Evolutionary conservation across 2,329 filamentous ascomycete genomes (phyloP).

Genomic region (Arachnopeziza araneosa): DNA sequence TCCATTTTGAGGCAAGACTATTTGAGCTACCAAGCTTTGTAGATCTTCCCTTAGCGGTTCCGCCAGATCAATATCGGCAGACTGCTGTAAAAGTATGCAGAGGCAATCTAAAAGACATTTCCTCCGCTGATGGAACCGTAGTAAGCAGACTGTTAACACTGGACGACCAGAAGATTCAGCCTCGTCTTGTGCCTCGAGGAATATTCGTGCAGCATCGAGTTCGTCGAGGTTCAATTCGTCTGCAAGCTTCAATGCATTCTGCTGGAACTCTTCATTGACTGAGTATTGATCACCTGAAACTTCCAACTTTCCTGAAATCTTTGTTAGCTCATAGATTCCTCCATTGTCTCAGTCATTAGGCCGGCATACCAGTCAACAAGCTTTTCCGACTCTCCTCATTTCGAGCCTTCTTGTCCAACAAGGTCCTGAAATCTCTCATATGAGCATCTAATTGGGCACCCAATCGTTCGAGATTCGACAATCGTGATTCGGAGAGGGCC

Average conservation of each 20-base stretch:
- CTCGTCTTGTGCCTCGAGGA: constrained; percentile 69
- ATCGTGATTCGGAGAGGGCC: constrained; percentile 64
- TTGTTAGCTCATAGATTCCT: constrained; percentile 15
- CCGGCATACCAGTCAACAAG: constrained; percentile 58
- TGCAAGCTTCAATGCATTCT: constrained; percentile 73
- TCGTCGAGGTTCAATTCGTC: constrained; percentile 91
- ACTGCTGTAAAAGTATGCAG: constrained; percentile 68
- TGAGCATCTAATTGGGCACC: constrained; percentile 60
- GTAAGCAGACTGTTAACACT: constrained; percentile 71
- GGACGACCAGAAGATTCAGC: constrained; percentile 64
- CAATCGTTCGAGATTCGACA: constrained; percentile 65
- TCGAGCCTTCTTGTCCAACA: constrained; percentile 70
- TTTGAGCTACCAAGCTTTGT: constrained; percentile 49
- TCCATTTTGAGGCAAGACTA: constrained; percentile 41
- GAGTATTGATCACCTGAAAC: constrained; percentile 68
- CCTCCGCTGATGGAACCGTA: constrained; percentile 82
- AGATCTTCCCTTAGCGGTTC: constrained; percentile 45
- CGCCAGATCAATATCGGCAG: constrained; percentile 23
- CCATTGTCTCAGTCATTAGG: neutral
- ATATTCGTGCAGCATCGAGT: constrained; percentile 70
- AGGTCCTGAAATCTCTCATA: constrained; percentile 59
- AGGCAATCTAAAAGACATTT: constrained; percentile 79
- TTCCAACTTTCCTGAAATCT: constrained; percentile 62
- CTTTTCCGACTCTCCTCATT: constrained; percentile 69
- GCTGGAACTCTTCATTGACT: constrained; percentile 83